A percentile compares a stretch with the other conserved stretches of the same genome.
Evolutionary conservation across 2,329 filamentous ascomycete genomes (phyloP).

Genomic region (Penicillium verrucosum): DNA sequence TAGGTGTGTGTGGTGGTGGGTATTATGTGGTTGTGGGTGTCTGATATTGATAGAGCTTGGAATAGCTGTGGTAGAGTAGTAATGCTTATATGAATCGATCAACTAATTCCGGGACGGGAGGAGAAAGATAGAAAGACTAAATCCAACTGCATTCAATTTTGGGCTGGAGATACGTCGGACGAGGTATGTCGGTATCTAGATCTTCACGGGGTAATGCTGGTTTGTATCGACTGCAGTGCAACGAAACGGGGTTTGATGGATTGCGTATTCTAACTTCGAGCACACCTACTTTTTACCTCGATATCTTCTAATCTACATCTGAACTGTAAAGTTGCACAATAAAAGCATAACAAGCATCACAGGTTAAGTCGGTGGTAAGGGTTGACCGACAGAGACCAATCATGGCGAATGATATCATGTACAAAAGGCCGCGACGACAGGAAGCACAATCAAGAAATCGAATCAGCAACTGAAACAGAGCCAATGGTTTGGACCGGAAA

Average conservation of each 20-base stretch:
- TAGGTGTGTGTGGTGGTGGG: neutral
- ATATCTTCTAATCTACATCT: neutral
- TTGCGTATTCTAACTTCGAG: neutral
- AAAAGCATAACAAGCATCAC: neutral
- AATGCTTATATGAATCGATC: neutral
- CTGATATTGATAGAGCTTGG: neutral
- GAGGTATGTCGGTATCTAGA: conserved; percentile 5
- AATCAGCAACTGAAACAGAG: conserved; percentile 6
- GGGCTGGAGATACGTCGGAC: neutral
- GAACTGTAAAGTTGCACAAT: neutral
- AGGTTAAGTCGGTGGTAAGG: neutral
- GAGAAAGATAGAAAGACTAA: neutral
- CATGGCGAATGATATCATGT: neutral
- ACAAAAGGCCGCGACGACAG: neutral
- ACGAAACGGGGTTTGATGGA: neutral
- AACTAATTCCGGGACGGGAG: neutral
- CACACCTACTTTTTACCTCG: neutral
- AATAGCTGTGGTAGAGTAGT: neutral
- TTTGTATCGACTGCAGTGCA: neutral
- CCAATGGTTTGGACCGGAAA: conserved; percentile 14
- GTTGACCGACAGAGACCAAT: neutral
- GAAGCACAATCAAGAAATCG: neutral
- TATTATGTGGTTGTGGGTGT: too few relatives aligned
- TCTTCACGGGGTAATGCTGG: neutral
- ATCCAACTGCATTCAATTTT: neutral